A percentile compares a stretch with the other conserved stretches of the same genome.
Evolutionary conservation across 495 filamentous ascomycete species (phyloP).

Genomic region (Neurospora sp.): DNA sequence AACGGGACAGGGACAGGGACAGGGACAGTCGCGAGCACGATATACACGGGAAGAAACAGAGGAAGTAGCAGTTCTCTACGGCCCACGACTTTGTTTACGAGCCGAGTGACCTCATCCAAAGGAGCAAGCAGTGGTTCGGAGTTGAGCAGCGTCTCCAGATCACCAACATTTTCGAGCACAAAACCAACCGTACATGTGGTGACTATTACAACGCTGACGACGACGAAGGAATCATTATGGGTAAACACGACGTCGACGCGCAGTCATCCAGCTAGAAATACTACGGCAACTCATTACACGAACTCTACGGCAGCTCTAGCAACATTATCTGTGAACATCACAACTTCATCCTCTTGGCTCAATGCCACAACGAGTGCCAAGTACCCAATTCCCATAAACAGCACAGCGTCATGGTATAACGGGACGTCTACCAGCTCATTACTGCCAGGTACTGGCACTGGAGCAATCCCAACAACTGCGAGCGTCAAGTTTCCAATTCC

Average conservation of each 20-base stretch:
- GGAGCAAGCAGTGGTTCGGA: background rate
- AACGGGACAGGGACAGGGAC: background rate
- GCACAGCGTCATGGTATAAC: background rate
- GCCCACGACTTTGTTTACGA: background rate
- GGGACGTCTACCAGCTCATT: background rate
- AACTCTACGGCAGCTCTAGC: background rate
- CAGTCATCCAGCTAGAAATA: background rate
- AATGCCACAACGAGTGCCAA: background rate
- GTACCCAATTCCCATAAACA: background rate
- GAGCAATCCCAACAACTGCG: background rate
- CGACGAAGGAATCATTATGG: background rate
- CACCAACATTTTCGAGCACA: background rate
- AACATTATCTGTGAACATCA: background rate
- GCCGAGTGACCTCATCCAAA: background rate
- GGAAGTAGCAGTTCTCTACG: background rate
- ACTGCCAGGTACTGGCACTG: background rate
- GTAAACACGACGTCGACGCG: background rate
- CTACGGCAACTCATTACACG: accelerated
- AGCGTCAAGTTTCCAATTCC: background rate
- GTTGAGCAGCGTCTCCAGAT: background rate
- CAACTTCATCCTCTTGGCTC: background rate
- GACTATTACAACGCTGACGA: background rate
- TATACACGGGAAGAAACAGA: background rate
- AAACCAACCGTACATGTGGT: background rate
- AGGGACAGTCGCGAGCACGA: background rate